A percentile compares a stretch with the other conserved stretches of the same genome.
phyloP scores from a whole-genome alignment of 169 alveolate genomes.

The Plasmodium vinckei region DNA sequence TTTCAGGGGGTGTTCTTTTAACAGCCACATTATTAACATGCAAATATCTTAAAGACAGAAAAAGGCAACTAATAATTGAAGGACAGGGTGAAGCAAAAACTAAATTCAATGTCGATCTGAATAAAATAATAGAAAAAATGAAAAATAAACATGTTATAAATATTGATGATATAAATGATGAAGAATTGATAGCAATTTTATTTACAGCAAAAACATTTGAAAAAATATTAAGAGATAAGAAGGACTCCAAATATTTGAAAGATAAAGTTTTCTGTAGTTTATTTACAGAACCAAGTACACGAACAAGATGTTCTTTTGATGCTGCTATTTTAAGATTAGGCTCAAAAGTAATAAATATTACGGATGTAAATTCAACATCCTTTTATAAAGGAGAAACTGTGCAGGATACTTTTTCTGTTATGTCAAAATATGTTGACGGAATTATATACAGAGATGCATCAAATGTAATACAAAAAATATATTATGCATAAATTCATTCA shows the following conservation, averaged over 20 bases:
- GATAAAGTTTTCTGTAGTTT: conserved; percentile 75
- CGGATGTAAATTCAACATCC: conserved; percentile 80
- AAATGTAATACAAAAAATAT: conserved; percentile 29
- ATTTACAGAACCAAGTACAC: conserved; percentile 88
- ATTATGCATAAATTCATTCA: neutral
- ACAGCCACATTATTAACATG: conserved; percentile 19
- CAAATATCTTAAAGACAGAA: neutral
- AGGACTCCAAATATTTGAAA: conserved; percentile 49
- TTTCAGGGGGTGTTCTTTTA: conserved; percentile 9
- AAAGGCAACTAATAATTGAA: conserved; percentile 39
- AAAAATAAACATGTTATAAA: conserved; percentile 59
- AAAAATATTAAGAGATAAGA: conserved; percentile 44
- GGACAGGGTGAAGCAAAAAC: conserved; percentile 10
- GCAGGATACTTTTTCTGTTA: conserved; percentile 84
- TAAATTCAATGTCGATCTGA: conserved; percentile 42
- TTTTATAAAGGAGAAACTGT: conserved; percentile 87
- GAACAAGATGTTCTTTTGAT: conserved; percentile 91
- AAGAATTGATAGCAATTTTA: conserved; percentile 60
- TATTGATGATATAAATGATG: conserved; percentile 63
- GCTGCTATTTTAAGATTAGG: conserved; percentile 88
- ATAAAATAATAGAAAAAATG: conserved; percentile 38
- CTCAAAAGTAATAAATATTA: conserved; percentile 81
- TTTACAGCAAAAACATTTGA: conserved; percentile 64
- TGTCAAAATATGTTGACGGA: conserved; percentile 85
- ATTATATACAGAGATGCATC: conserved; percentile 79